Percentiles rank a stretch among this genome's conserved stretches.
Evolutionary conservation across 169 alveolate genomes (phyloP).

Genomic region (Plasmodium vinckei): DNA sequence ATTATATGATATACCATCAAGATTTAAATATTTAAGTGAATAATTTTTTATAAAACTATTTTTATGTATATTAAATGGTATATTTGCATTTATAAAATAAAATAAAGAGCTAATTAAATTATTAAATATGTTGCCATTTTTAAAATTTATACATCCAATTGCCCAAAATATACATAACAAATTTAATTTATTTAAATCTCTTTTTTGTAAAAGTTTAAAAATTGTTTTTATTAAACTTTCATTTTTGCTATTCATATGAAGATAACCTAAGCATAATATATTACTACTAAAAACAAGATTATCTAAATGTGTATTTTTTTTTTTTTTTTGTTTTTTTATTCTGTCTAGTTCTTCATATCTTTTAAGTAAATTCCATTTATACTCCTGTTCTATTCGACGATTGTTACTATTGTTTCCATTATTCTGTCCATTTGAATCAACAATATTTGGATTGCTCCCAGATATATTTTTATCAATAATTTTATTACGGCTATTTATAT

Average conservation of each 20-base stretch:
- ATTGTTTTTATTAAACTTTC: conserved; percentile 47
- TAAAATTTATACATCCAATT: conserved; percentile 60
- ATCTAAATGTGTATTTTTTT: conserved; percentile 35
- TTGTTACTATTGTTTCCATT: too few species aligned
- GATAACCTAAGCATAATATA: conserved; percentile 53
- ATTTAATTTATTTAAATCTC: conserved; percentile 50
- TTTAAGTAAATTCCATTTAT: neutral
- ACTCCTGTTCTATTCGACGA: too few species aligned
- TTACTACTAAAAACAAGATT: conserved; percentile 64
- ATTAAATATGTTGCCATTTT: conserved; percentile 63
- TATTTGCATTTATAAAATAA: conserved; percentile 54
- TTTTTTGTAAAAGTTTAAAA: conserved; percentile 46
- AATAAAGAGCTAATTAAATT: conserved; percentile 40
- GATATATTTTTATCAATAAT: too few species aligned
- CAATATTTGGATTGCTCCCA: too few species aligned
- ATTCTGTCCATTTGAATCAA: too few species aligned
- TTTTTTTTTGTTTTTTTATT: conserved; percentile 4
- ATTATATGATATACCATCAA: conserved; percentile 36
- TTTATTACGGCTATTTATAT: too few species aligned
- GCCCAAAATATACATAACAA: conserved; percentile 68
- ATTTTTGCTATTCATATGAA: conserved; percentile 62
- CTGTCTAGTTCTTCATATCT: neutral
- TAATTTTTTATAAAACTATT: conserved; percentile 43
- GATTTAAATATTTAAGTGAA: conserved; percentile 13
- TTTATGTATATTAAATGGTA: conserved; percentile 62